These are phyloP conservation scores for Parasarocladium wereldwijsianum DNA, from an alignment of 2,329 filamentous ascomycete genomes.

Conservation along the genomic window DNA sequence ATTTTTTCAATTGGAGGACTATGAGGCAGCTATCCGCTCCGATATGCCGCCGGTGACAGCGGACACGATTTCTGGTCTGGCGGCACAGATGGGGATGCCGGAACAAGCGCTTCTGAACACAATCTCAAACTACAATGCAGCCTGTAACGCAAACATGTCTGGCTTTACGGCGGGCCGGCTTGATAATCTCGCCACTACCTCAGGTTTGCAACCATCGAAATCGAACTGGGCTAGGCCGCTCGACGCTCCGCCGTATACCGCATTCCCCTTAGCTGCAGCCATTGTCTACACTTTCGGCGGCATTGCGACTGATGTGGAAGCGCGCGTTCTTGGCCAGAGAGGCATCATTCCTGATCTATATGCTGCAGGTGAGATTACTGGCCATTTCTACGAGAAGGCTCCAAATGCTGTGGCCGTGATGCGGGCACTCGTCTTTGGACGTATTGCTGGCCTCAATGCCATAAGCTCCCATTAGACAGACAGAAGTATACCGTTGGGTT, in stretches of 20 bases:
- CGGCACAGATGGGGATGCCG: conserved; percentile 6
- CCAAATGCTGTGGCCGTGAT: conserved; percentile 6
- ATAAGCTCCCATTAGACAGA: conserved; percentile 5
- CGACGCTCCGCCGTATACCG: conserved; percentile 6
- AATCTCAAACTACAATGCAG: conserved; percentile 7
- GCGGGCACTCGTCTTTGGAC: conserved; percentile 6
- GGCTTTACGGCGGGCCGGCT: conserved; percentile 6
- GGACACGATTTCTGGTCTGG: conserved; percentile 6
- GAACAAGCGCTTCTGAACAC: conserved; percentile 6
- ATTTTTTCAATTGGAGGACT: conserved; percentile 6
- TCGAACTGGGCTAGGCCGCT: conserved; percentile 6
- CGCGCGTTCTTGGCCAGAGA: conserved; percentile 5
- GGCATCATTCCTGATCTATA: conserved; percentile 6
- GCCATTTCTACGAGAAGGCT: conserved; percentile 5
- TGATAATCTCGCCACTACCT: conserved; percentile 6
- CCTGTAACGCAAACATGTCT: conserved; percentile 6
- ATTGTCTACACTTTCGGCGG: conserved; percentile 6
- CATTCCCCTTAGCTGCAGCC: conserved; percentile 6
- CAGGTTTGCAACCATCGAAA: conserved; percentile 6
- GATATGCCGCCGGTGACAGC: conserved; percentile 6
- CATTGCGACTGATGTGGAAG: conserved; percentile 6
- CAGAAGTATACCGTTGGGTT: conserved; percentile 3
- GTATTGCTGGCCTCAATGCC: conserved; percentile 5
- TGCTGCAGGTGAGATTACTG: conserved; percentile 5
- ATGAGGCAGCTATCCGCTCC: conserved; percentile 6